Evolutionary conservation across 2,329 filamentous ascomycete species (phyloP).

Genomic region (Knufia petricola): DNA sequence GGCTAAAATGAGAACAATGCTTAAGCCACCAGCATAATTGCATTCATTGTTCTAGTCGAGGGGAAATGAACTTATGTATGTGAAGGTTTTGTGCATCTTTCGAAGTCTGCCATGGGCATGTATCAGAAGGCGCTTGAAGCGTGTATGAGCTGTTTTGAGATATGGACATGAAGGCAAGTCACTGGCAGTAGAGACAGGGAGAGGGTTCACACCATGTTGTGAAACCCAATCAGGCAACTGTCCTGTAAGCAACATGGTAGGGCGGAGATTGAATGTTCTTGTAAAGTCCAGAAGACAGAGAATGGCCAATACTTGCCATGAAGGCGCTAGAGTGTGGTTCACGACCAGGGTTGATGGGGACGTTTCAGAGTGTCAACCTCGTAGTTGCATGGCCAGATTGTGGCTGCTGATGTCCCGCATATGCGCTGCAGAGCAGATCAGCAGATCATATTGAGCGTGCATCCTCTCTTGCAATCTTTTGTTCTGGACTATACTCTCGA

Average conservation of each 20-base stretch:
- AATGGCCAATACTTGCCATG: conserved; percentile 12
- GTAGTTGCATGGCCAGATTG: conserved; percentile 2
- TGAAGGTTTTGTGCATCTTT: conserved; percentile 1
- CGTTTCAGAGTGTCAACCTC: conserved; percentile 15
- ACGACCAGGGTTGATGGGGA: conserved; percentile 11
- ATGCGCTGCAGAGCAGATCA: background rate
- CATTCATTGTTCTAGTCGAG: background rate
- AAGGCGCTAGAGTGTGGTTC: conserved; percentile 9
- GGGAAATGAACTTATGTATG: background rate
- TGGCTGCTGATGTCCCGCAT: conserved; percentile 7
- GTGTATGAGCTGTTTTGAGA: conserved; percentile 3
- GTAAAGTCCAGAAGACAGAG: background rate
- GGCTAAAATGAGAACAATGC: conserved; percentile 3
- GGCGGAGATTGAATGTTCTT: conserved; percentile 16
- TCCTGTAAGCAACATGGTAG: conserved; percentile 11
- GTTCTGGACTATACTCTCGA: no score
- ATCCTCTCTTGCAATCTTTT: no score
- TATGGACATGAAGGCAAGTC: conserved; percentile 12
- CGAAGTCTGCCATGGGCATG: background rate
- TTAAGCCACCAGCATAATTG: background rate
- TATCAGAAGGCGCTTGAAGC: conserved; percentile 6
- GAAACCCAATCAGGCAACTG: conserved; percentile 1
- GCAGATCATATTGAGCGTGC: no score
- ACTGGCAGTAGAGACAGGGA: conserved; percentile 3
- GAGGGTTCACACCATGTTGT: background rate